Evolutionary conservation across 1,139 yeast species (phyloP), one percentile per base, ranked within the genome.

Genomic region (Candida anutae): DNA sequence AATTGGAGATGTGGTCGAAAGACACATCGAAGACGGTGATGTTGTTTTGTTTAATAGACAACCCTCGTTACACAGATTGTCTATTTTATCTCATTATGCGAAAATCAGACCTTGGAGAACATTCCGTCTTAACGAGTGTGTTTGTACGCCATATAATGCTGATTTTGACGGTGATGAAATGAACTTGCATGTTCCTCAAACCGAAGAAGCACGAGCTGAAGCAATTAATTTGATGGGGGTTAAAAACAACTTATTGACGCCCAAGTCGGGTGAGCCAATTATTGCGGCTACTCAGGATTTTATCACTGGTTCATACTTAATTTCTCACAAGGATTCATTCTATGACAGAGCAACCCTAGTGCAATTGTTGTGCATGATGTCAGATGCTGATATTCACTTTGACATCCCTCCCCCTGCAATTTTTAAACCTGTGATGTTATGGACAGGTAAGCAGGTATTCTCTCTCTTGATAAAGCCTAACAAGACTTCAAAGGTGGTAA

Each of bases 91-190:
- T 2, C 99, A 93, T 63, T 87, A 80, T 53, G 99, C 96, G 26
- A 88, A 85, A 48, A 78, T 93, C 44, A 73, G 95, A 44, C 98
- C 98, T 1, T 93, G 98, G 98, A 73, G 98, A 62, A 93, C 99
- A 1, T 84, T 93, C 62, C 69, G 99, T 42, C 70, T 93, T 44
- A 93, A 93, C 50, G 99, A 93, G 57, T 93, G 99, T 80, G 98
- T 90, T 11, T 93, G 99, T 65, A 90, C 98, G 0, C 98, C 98
- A 2, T 93, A 90, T 59, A 93, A 93, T 55, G 99, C 99, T 23
- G 99, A 93, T 72, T 93, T 93, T 50, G 99, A 93, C 57, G 99
- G 99, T 55, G 99, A 93, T 58, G 99, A 93, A 58, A 93, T 93
- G 99, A 93, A 93, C 55, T 67, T 93, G 50, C 99, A 93, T 50